Percentiles rank a stretch among this genome's conserved stretches.
Conservation (phyloP, 495 filamentous ascomycete genomes). For the Eremomyces bilateralis region DNA sequence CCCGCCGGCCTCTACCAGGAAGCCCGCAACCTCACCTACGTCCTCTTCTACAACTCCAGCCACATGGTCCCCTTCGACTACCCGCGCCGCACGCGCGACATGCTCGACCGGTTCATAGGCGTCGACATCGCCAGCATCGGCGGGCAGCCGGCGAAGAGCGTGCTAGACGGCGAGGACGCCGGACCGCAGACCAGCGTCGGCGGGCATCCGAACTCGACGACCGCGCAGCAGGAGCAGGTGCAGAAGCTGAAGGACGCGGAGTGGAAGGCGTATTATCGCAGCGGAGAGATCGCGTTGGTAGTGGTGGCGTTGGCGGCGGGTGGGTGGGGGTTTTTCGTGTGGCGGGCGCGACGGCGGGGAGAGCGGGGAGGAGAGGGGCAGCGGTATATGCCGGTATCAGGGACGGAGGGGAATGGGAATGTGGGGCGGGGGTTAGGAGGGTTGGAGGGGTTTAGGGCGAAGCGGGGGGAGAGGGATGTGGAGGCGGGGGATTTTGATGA, state of each 20-base stretch:
- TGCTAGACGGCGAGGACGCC: conserved; percentile 79
- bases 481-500: conserved; percentile 85
- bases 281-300: conserved; percentile 71
- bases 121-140: conserved; percentile 88
- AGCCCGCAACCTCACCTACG: conserved; percentile 86
- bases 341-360: conserved; percentile 42
- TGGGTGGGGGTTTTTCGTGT: conserved; percentile 71
- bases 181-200: conserved; percentile 61
- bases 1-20: conserved; percentile 81
- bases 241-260: conserved; percentile 64
- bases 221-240: conserved; percentile 48
- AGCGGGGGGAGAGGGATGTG: conserved; percentile 31
- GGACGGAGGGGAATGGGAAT: too few relatives aligned
- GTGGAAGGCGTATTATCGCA: conserved; percentile 81
- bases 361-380: conserved; percentile 19
- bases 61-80: conserved; percentile 98
- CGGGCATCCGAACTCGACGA: conserved; percentile 61
- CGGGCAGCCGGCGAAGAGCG: conserved; percentile 59
- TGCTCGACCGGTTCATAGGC: conserved; percentile 90
- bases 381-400: conserved; percentile 15
- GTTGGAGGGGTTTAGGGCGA: conserved; percentile 30
- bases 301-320: conserved; percentile 61
- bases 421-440: conserved; percentile 17
- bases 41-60: conserved; percentile 82
- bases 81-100: conserved; percentile 69